Evolutionary conservation across 805 yeast species (phyloP), one percentile per base, ranked within the genome.

Genomic region (Lachancea cidri): DNA sequence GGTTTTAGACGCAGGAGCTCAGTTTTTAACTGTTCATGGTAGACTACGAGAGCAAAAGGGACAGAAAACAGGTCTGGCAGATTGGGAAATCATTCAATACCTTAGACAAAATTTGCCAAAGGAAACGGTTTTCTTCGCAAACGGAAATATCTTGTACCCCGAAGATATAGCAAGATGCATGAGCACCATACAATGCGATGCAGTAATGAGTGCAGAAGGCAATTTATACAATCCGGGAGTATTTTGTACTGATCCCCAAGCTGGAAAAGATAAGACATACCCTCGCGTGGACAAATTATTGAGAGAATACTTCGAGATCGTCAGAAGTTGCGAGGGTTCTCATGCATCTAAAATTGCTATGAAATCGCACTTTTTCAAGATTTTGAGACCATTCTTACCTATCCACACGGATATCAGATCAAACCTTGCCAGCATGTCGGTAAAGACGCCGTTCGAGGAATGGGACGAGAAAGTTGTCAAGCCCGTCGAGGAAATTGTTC

Each of bases 1-100:
- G 86, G 88, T 93, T 19, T 69, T 93, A 16, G 73, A 72, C 45
- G 95, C 98, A 0, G 98, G 99, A 8, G 98, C 98, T 0, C 96
- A 89, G 65, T 86, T 91, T 61, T 68, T 93, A 29, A 88, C 97
- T 1, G 84, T 93, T 6, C 99, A 93, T 62, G 98, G 98, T 2
- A 76, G 98, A 53, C 83, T 97, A 1, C 74, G 99, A 49, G 98
- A 91, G 43, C 91, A 88, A 94, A 93, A 93, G 64, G 99, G 98
- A 5, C 98, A 91, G 61, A 76, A 77, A 44, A 91, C 98, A 0
- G 98, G 98, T 0, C 66, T 93, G 37, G 98, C 99, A 1, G 89
- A 93, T 65, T 91, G 98, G 98, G 73, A 77, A 22, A 72, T 81
- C 19, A 73, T 93, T 44, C 76, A 71, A 50, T 86, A 78, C 57